Evolutionary conservation across 2,329 filamentous ascomycete species (phyloP).

Genomic region (Acrocalymma vagum): DNA sequence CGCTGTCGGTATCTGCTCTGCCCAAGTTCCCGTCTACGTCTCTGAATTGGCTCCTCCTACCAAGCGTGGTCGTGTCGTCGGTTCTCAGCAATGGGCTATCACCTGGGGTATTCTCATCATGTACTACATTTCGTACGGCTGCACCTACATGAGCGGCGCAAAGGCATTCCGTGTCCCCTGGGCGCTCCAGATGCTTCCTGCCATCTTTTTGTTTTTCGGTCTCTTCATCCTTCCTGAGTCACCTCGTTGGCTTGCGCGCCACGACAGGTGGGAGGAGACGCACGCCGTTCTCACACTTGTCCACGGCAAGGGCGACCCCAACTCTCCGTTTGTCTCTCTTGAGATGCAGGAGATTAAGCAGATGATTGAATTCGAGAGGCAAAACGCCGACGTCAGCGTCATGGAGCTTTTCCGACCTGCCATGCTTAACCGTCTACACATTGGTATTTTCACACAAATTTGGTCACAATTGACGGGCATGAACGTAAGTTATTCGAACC

Average conservation of each 20-base stretch:
- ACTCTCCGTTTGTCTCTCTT: slow-evolving; percentile 70
- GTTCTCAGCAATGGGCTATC: slow-evolving; percentile 78
- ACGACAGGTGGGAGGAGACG: slow-evolving; percentile 56
- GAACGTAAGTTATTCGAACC: no score
- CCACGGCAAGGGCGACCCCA: slow-evolving; percentile 66
- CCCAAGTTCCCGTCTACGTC: slow-evolving; percentile 74
- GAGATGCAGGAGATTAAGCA: slow-evolving; percentile 79
- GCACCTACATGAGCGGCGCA: slow-evolving; percentile 40
- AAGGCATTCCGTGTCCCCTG: slow-evolving; percentile 48
- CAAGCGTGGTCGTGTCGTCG: slow-evolving; percentile 71
- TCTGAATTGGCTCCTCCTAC: slow-evolving; percentile 69
- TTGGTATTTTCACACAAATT: slow-evolving; percentile 77
- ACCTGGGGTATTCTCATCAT: slow-evolving; percentile 65
- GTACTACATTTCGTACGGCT: slow-evolving; percentile 48
- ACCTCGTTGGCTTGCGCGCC: slow-evolving; percentile 56
- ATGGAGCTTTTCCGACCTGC: slow-evolving; percentile 74
- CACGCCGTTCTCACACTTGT: slow-evolving; percentile 52
- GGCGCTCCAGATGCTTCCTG: slow-evolving; percentile 49
- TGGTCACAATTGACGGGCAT: slow-evolving; percentile 80
- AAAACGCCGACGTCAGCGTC: slow-evolving; percentile 74
- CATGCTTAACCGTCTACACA: slow-evolving; percentile 78
- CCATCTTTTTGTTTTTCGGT: slow-evolving; percentile 51
- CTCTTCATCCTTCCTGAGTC: slow-evolving; percentile 60
- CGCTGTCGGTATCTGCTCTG: slow-evolving; percentile 76
- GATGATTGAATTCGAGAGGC: slow-evolving; percentile 76